These are phyloP conservation scores for Apiospora phragmitis DNA, from an alignment of 2,329 filamentous ascomycete genomes.

Conservation along the genomic window DNA sequence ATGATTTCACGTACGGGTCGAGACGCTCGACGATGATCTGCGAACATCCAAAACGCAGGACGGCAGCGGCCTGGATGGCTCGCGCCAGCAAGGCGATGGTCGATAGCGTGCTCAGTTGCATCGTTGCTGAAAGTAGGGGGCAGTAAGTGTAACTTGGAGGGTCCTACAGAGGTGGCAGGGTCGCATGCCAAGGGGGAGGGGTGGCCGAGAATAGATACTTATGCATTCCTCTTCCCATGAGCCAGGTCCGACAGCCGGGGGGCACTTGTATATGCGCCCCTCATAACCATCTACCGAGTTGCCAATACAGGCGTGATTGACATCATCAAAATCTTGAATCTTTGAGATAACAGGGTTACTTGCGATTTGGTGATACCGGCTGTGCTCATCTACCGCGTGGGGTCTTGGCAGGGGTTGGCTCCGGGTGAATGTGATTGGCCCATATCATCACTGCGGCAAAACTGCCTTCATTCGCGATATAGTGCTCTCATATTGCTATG, in stretches of 20 bases:
- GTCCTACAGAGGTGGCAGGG: neutral
- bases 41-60: constrained; percentile 30
- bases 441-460: neutral
- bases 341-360: neutral
- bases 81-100: neutral
- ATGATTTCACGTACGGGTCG: constrained; percentile 20
- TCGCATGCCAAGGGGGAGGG: neutral
- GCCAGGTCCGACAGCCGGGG: neutral
- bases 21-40: constrained; percentile 30
- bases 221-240: neutral
- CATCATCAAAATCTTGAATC: neutral
- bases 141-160: neutral
- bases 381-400: neutral
- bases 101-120: neutral
- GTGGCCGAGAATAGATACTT: neutral
- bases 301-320: neutral
- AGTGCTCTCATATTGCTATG: neutral
- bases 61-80: neutral
- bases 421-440: neutral
- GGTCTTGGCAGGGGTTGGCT: neutral
- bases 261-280: neutral
- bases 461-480: neutral
- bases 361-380: neutral
- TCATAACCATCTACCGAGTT: neutral
- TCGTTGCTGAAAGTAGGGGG: neutral